Evolutionary conservation across 805 yeast species (phyloP).

Genomic region (Saccharomycopsis fermentans): DNA sequence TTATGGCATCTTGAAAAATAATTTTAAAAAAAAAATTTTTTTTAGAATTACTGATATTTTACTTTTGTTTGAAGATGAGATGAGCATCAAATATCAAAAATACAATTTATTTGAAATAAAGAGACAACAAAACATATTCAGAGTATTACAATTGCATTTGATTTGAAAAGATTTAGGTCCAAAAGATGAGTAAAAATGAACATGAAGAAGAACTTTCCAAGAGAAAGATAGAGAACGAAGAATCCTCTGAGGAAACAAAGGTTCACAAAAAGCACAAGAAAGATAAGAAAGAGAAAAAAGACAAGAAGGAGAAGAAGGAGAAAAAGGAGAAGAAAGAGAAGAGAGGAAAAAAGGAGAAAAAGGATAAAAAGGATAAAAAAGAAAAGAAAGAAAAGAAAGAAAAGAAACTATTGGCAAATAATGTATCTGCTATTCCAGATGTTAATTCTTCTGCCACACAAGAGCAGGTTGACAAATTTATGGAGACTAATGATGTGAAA

Average conservation of each 20-base stretch:
- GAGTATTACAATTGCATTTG: not conserved
- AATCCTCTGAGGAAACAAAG: not conserved
- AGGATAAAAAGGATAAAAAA: slow-evolving; percentile 26
- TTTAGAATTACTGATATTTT: not conserved
- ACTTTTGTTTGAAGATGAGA: not conserved
- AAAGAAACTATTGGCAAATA: slow-evolving; percentile 30
- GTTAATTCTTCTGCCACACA: slow-evolving; percentile 35
- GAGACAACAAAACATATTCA: no score
- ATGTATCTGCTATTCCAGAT: slow-evolving; percentile 14
- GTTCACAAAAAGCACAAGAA: slow-evolving; percentile 22
- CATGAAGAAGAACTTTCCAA: not conserved
- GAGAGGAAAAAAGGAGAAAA: slow-evolving; percentile 25
- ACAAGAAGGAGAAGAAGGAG: slow-evolving; percentile 20
- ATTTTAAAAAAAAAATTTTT: not conserved
- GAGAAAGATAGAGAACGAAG: not conserved
- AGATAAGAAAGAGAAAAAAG: slow-evolving; percentile 26
- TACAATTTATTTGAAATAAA: no score
- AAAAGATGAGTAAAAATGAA: not conserved
- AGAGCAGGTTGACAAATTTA: slow-evolving; percentile 51
- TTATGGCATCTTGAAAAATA: not conserved
- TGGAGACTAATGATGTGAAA: slow-evolving; percentile 62
- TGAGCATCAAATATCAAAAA: no score
- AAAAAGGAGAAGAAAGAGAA: slow-evolving; percentile 24
- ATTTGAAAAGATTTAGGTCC: not conserved
- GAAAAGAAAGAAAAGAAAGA: slow-evolving; percentile 30